Conservation (phyloP, 768 basidiomycete genomes). For the Panus rudis region DNA sequence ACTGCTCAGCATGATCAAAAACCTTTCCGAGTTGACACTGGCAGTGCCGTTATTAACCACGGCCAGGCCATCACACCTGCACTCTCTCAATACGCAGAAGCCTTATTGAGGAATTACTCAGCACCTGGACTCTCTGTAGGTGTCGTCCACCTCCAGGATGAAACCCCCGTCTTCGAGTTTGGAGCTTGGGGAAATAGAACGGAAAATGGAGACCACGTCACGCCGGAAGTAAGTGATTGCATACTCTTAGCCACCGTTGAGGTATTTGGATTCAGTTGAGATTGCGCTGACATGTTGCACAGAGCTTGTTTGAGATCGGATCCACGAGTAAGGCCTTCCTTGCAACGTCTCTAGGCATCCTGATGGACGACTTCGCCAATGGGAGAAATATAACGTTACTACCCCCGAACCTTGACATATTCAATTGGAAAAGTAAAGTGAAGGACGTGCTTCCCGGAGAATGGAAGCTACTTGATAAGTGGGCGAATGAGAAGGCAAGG, state of each 20-base stretch:
- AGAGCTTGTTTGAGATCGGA: slow-evolving; percentile 33
- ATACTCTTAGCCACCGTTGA: not conserved
- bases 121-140: slow-evolving; percentile 9
- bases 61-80: slow-evolving; percentile 2
- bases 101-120: not conserved
- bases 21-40: not conserved
- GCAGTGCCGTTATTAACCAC: too few species aligned
- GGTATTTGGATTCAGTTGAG: not conserved
- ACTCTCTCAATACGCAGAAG: slow-evolving; percentile 1
- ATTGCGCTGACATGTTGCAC: not conserved
- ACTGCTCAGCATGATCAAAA: too few species aligned
- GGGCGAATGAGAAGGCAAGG: slow-evolving; percentile 24
- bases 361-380: slow-evolving; percentile 34
- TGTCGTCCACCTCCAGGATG: slow-evolving; percentile 15
- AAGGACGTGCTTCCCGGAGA: slow-evolving; percentile 27
- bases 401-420: slow-evolving; percentile 21
- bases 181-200: slow-evolving; percentile 29
- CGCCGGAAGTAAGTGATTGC: slow-evolving; percentile 24
- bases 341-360: slow-evolving; percentile 30
- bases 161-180: slow-evolving; percentile 23
- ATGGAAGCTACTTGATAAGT: slow-evolving; percentile 30
- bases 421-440: slow-evolving; percentile 33
- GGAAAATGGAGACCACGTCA: slow-evolving; percentile 27
- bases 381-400: slow-evolving; percentile 29
- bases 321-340: slow-evolving; percentile 37